Evolutionary conservation across 2,329 filamentous ascomycete species (phyloP), one percentile per base, ranked within the genome.

Genomic region (Xylariales sp.): DNA sequence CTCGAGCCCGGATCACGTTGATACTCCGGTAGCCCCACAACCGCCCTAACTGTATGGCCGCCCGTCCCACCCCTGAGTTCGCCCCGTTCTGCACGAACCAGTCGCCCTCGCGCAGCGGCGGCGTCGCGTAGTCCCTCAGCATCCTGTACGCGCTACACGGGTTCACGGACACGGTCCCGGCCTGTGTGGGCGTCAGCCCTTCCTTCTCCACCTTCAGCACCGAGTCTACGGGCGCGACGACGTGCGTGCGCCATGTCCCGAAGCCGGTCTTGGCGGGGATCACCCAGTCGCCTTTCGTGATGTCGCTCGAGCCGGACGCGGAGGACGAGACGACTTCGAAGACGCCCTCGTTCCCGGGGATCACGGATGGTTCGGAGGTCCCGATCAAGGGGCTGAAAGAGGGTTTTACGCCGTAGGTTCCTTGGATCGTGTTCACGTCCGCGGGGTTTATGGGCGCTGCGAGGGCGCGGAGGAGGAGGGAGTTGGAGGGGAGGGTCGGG

Each of bases 51-150:
- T 98, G 93, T 50, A 97, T 93, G 9, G 88, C 91, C 3, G 90
- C 86, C 28, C 93, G 74, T 2, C 93, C 93, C 12, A 98, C 93
- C 9, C 89, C 93, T 31, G 82, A 88, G 65, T 98, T 98, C 28
- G 91, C 93, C 6, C 91, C 93, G 61, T 98, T 98, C 66, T 98
- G 93, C 34, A 98, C 82, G 59, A 96, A 88, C 90, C 91, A 98
- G 43, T 94, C 84, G 41, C 90, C 86, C n/a, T 80, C 77, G 42
- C 68, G 68, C 36, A 75, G 51, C 2, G 64, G 66, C 9, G 70
- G 61, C 40, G 67, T 63, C 45, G 69, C 68, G 57, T 91, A 96
- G 59, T 91, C 86, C 43, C 82, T 80, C 44, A 98, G 75, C 82
- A 98, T 94, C 41, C 90, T 80, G 66, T 95, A 97, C 2, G 93